phyloP scores from a whole-genome alignment of 352 stramenopile species.

The Globisporangium acanthophoron region DNA sequence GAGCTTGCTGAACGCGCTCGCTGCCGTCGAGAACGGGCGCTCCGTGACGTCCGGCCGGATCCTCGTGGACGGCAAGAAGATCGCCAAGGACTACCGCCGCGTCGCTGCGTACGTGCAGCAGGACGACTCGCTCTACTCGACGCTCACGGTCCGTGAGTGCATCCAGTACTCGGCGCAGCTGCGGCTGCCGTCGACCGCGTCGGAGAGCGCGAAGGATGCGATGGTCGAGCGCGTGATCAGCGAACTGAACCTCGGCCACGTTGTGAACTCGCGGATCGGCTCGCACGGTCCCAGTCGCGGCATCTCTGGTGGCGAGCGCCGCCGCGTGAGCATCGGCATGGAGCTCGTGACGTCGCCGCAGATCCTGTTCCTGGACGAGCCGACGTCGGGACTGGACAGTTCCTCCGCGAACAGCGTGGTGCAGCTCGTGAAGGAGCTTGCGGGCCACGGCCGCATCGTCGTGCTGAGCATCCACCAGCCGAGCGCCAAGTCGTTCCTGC shows the following conservation, averaged over 20 bases:
- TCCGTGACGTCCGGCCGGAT: constrained; percentile 51
- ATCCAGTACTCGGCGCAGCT: constrained; percentile 81
- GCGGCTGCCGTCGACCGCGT: constrained; percentile 43
- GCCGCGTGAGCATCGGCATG: constrained; percentile 91
- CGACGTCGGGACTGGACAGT: constrained; percentile 90
- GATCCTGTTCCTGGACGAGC: constrained; percentile 89
- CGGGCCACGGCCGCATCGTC: constrained; percentile 74
- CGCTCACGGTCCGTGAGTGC: constrained; percentile 80
- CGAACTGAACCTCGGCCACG: constrained; percentile 68
- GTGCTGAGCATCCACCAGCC: constrained; percentile 89
- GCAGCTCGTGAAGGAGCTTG: constrained; percentile 84
- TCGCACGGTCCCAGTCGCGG: constrained; percentile 58
- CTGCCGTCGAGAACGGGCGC: constrained; percentile 61
- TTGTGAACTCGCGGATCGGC: constrained; percentile 57
- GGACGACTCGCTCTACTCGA: constrained; percentile 77
- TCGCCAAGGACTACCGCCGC: constrained; percentile 57
- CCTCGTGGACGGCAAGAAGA: constrained; percentile 46
- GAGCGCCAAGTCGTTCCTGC: constrained; percentile 85
- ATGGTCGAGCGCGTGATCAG: constrained; percentile 68
- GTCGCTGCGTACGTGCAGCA: constrained; percentile 87
- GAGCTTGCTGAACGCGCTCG: constrained; percentile 73
- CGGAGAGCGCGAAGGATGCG: constrained; percentile 46
- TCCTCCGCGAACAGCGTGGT: constrained; percentile 89
- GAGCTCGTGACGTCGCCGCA: constrained; percentile 89
- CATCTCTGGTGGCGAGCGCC: constrained; percentile 91